Evolutionary conservation across 805 yeast species (phyloP).

Genomic region (Metschnikowia kunwiensis): DNA sequence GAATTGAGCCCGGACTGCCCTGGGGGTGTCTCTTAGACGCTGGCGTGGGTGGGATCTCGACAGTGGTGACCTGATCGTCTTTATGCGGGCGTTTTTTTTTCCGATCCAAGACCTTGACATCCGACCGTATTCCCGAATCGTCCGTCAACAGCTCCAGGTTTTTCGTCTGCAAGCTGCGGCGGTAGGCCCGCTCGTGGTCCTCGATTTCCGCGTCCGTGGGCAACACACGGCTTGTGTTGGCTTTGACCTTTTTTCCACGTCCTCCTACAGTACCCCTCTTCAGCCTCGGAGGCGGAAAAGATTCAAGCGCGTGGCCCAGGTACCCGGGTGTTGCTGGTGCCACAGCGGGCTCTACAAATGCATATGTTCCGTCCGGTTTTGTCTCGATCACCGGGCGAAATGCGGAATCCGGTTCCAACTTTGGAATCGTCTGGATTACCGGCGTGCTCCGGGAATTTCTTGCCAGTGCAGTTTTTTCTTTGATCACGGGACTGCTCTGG

Average conservation of each 20-base stretch:
- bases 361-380: background rate
- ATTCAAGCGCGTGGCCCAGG: slow-evolving; percentile 72
- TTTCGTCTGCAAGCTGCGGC: slow-evolving; percentile 15
- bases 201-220: slow-evolving; percentile 19
- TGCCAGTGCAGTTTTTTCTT: background rate
- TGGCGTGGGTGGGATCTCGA: slow-evolving; percentile 8
- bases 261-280: slow-evolving; percentile 56
- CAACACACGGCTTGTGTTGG: too few relatives aligned
- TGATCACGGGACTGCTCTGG: slow-evolving; percentile 13
- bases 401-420: slow-evolving; percentile 3
- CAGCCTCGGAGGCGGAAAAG: slow-evolving; percentile 60
- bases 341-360: slow-evolving; percentile 57
- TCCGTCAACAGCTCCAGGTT: slow-evolving; percentile 16
- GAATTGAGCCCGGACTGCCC: slow-evolving; percentile 7
- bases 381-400: background rate
- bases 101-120: slow-evolving; percentile 12
- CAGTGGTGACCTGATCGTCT: slow-evolving; percentile 5
- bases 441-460: background rate
- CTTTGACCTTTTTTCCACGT: slow-evolving; percentile 36
- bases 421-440: slow-evolving; percentile 5
- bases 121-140: slow-evolving; percentile 16
- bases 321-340: slow-evolving; percentile 55
- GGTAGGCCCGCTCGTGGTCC: slow-evolving; percentile 13
- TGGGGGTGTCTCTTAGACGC: background rate
- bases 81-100: slow-evolving; percentile 2